phyloP scores from a whole-genome alignment of 176 grass and related monocot species.

The Dactylis glomerata region DNA sequence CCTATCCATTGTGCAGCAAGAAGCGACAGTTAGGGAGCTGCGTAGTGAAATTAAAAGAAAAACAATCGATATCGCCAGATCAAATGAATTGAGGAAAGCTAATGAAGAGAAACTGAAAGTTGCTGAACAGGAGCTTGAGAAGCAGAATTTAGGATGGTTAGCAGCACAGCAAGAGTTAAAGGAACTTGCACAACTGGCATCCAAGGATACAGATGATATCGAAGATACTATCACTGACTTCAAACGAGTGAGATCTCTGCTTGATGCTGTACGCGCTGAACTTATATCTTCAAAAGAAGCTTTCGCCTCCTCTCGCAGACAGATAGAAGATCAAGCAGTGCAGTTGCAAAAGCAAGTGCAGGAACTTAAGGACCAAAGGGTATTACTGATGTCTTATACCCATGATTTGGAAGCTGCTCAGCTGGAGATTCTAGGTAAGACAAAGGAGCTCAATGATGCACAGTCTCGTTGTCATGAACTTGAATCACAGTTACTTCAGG shows the following conservation, averaged over 20 bases:
- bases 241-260: slow-evolving; percentile 65
- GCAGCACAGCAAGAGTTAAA: slow-evolving; percentile 61
- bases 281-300: slow-evolving; percentile 66
- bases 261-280: slow-evolving; percentile 67
- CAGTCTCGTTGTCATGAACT: slow-evolving; percentile 48
- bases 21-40: slow-evolving; percentile 49
- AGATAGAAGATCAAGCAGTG: slow-evolving; percentile 55
- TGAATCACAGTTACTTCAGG: slow-evolving; percentile 44
- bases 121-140: slow-evolving; percentile 55
- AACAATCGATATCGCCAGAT: slow-evolving; percentile 48
- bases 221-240: slow-evolving; percentile 49
- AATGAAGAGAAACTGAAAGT: slow-evolving; percentile 53
- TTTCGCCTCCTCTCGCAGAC: slow-evolving; percentile 50
- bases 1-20: slow-evolving; percentile 41
- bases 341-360: slow-evolving; percentile 52
- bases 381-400: slow-evolving; percentile 56
- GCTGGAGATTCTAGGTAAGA: slow-evolving; percentile 49
- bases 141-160: slow-evolving; percentile 64
- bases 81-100: slow-evolving; percentile 51
- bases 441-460: slow-evolving; percentile 44
- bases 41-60: slow-evolving; percentile 54
- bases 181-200: slow-evolving; percentile 54
- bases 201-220: slow-evolving; percentile 48
- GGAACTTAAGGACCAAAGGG: slow-evolving; percentile 53
- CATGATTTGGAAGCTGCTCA: slow-evolving; percentile 62